Conservation (phyloP, 345 rosid species). For the Luvunga scandens region DNA sequence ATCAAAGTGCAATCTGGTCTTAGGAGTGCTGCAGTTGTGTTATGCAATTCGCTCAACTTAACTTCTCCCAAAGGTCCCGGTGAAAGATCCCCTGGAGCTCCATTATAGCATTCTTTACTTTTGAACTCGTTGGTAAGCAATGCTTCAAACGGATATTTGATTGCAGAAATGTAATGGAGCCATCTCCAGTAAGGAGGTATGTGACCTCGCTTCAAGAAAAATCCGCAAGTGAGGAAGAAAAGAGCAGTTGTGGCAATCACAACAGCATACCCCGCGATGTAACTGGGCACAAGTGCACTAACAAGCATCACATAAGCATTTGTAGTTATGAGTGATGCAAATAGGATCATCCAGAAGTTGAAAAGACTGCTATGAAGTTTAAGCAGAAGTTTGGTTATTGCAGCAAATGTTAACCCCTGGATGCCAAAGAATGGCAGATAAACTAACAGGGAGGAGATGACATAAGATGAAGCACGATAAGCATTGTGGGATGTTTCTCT, state of each 20-base stretch:
- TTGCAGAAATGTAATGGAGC: conserved; percentile 66
- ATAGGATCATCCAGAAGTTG: conserved; percentile 53
- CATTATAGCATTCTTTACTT: conserved; percentile 33
- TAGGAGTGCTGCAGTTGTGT: background rate
- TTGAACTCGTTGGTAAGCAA: conserved; percentile 52
- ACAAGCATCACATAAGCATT: conserved; percentile 70
- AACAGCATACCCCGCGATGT: conserved; percentile 59
- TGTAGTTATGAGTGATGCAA: conserved; percentile 53
- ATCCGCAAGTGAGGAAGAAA: conserved; percentile 65
- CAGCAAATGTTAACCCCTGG: conserved; percentile 56
- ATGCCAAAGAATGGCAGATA: conserved; percentile 65
- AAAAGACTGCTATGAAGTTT: conserved; percentile 38
- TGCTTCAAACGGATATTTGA: conserved; percentile 66
- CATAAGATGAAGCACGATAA: conserved; percentile 64
- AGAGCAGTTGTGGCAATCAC: conserved; percentile 67
- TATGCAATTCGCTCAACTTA: conserved; percentile 29
- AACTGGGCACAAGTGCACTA: conserved; percentile 64
- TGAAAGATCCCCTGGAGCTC: conserved; percentile 34
- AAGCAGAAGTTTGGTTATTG: conserved; percentile 35
- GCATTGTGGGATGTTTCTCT: conserved; percentile 67
- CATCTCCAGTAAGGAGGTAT: conserved; percentile 56
- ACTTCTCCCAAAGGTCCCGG: conserved; percentile 55
- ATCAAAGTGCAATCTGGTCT: conserved; percentile 26
- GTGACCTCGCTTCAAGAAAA: conserved; percentile 42
- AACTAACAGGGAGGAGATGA: conserved; percentile 52